Conservation (phyloP, 352 stramenopile species). For the Phytophthora lateralis region DNA sequence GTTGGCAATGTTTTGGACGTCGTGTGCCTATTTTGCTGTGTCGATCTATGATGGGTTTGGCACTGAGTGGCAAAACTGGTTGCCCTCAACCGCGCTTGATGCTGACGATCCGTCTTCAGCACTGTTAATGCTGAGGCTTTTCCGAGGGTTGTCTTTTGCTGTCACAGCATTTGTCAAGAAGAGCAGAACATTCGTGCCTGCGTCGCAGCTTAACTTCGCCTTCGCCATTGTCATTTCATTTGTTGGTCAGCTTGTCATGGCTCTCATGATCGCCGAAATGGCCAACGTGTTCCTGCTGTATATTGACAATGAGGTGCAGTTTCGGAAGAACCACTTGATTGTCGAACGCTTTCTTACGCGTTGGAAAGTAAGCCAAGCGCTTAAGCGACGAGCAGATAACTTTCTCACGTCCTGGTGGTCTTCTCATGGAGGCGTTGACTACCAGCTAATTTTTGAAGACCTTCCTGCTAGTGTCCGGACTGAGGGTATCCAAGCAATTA, state of each 20-base stretch:
- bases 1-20: slow-evolving; percentile 68
- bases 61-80: slow-evolving; percentile 57
- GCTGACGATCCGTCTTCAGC: slow-evolving; percentile 30
- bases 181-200: slow-evolving; percentile 52
- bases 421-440: slow-evolving; percentile 61
- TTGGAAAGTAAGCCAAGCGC: slow-evolving; percentile 39
- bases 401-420: slow-evolving; percentile 69
- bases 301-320: slow-evolving; percentile 70
- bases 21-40: slow-evolving; percentile 67
- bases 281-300: slow-evolving; percentile 65
- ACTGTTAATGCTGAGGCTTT: slow-evolving; percentile 47
- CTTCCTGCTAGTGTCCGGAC: slow-evolving; percentile 54
- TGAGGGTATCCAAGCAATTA: slow-evolving; percentile 51
- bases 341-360: slow-evolving; percentile 53
- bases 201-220: slow-evolving; percentile 44
- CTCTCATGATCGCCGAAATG: slow-evolving; percentile 79
- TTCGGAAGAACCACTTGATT: slow-evolving; percentile 74
- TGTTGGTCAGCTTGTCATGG: slow-evolving; percentile 65
- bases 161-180: slow-evolving; percentile 71
- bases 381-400: slow-evolving; percentile 46
- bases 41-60: slow-evolving; percentile 62
- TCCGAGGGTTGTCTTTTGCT: slow-evolving; percentile 56
- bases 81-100: slow-evolving; percentile 40
- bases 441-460: slow-evolving; percentile 59
- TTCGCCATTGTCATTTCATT: slow-evolving; percentile 65